Evolutionary conservation across 2,329 filamentous ascomycete species (phyloP).

Genomic region (Colletotrichum spaethianum): DNA sequence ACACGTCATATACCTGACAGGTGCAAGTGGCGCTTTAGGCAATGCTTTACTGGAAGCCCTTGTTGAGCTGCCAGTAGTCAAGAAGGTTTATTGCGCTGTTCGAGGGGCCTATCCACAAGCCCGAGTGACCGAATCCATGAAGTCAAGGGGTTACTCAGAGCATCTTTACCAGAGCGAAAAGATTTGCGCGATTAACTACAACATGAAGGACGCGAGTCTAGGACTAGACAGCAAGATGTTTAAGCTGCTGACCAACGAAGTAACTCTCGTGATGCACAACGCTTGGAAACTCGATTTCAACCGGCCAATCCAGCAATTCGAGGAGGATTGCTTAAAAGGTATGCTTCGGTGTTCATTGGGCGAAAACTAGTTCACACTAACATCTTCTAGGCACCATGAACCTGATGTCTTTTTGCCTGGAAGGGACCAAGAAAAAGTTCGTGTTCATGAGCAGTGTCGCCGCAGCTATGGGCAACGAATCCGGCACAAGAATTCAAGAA

Average conservation of each 20-base stretch:
- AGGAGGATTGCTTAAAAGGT: constrained; percentile 27
- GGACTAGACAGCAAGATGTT: background rate
- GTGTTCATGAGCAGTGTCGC: constrained; percentile 36
- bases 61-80: background rate
- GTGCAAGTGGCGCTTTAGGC: constrained; percentile 22
- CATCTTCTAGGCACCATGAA: background rate
- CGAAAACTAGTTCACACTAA: background rate
- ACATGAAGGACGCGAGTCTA: constrained; percentile 7
- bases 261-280: constrained; percentile 27
- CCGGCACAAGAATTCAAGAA: background rate
- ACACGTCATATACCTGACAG: constrained; percentile 14
- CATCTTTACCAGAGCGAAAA: constrained; percentile 11
- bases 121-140: background rate
- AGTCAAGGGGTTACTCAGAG: constrained; percentile 7
- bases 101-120: constrained; percentile 7
- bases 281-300: constrained; percentile 38
- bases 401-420: constrained; percentile 16
- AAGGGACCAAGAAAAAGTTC: background rate
- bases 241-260: background rate
- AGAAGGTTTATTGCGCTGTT: constrained; percentile 21
- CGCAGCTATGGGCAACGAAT: constrained; percentile 19
- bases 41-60: constrained; percentile 26
- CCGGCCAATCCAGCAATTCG: constrained; percentile 28
- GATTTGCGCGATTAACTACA: constrained; percentile 13
- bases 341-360: fast-evolving